Conservation (phyloP, 768 basidiomycete genomes). For the Pleurotus tuoliensis region DNA sequence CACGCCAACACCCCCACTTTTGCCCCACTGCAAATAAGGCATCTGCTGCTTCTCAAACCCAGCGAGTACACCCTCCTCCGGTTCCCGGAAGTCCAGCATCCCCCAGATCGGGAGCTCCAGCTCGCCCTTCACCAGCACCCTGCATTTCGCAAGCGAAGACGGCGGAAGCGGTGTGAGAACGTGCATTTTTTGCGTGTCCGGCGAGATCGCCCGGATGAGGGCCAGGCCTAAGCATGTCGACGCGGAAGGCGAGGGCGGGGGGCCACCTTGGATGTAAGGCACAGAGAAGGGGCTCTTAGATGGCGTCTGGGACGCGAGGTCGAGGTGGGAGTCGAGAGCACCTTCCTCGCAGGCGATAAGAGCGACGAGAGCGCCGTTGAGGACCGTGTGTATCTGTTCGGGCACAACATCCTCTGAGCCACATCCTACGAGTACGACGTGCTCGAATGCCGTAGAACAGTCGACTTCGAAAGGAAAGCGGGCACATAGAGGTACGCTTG, state of each 20-base stretch:
- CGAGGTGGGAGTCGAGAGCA: slow-evolving; percentile 24
- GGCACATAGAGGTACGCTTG: slow-evolving; percentile 62
- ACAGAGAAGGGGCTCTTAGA: slow-evolving; percentile 16
- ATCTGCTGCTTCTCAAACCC: slow-evolving; percentile 53
- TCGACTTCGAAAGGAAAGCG: slow-evolving; percentile 71
- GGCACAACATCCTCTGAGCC: slow-evolving; percentile 77
- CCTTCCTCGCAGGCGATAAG: slow-evolving; percentile 54
- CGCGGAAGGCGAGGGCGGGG: slow-evolving; percentile 50
- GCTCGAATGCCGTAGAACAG: slow-evolving; percentile 50
- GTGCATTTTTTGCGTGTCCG: slow-evolving; percentile 50
- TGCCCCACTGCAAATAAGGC: slow-evolving; percentile 80
- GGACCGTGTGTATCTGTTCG: slow-evolving; percentile 62
- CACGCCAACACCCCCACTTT: slow-evolving; percentile 64
- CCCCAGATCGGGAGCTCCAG: slow-evolving; percentile 86
- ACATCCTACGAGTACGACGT: slow-evolving; percentile 64
- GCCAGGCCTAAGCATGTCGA: slow-evolving; percentile 76
- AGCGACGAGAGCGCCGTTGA: slow-evolving; percentile 81
- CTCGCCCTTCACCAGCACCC: slow-evolving; percentile 79
- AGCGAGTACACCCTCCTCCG: slow-evolving; percentile 31
- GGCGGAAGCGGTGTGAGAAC: slow-evolving; percentile 77
- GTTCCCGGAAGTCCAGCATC: slow-evolving; percentile 66
- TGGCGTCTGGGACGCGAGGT: neutral
- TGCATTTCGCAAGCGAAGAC: slow-evolving; percentile 32
- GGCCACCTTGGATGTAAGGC: slow-evolving; percentile 56
- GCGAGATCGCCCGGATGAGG: slow-evolving; percentile 57